Evolutionary conservation across 768 basidiomycete genomes (phyloP).

Genomic region (Mycena kentingensis): DNA sequence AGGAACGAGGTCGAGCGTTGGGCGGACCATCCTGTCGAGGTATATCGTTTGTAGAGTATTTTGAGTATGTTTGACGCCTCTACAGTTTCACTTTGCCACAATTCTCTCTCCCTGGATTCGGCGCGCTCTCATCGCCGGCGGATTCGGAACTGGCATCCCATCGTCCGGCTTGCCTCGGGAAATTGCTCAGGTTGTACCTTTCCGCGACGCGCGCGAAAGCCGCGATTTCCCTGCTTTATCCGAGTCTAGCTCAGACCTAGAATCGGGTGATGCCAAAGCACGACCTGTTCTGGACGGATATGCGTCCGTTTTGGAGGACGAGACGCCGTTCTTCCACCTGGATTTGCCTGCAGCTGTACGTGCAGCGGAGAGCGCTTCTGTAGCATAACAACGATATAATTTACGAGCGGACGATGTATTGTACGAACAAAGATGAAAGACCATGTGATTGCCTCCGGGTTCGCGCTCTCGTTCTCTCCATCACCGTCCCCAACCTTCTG

Average conservation of each 20-base stretch:
- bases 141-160: slow-evolving; percentile 77
- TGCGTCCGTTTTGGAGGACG: slow-evolving; percentile 46
- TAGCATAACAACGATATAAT: too few relatives aligned
- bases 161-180: slow-evolving; percentile 51
- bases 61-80: not conserved
- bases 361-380: slow-evolving; percentile 57
- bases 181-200: slow-evolving; percentile 77
- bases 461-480: too few relatives aligned
- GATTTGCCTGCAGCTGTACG: slow-evolving; percentile 74
- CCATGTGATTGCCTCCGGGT: too few relatives aligned
- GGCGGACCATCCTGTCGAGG: slow-evolving; percentile 75
- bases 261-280: slow-evolving; percentile 39
- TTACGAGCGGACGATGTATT: too few relatives aligned
- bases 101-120: slow-evolving; percentile 93
- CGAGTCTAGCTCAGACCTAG: slow-evolving; percentile 36
- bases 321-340: slow-evolving; percentile 90
- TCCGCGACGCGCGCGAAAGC: slow-evolving; percentile 43
- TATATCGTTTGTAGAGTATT: slow-evolving; percentile 24
- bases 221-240: too few relatives aligned
- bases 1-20: slow-evolving; percentile 87
- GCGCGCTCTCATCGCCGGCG: slow-evolving; percentile 84
- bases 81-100: slow-evolving; percentile 90
- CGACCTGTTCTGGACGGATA: slow-evolving; percentile 25
- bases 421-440: too few relatives aligned
- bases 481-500: too few relatives aligned